phyloP scores from a whole-genome alignment of 257 asterid species.

The Prunella vulgaris region DNA sequence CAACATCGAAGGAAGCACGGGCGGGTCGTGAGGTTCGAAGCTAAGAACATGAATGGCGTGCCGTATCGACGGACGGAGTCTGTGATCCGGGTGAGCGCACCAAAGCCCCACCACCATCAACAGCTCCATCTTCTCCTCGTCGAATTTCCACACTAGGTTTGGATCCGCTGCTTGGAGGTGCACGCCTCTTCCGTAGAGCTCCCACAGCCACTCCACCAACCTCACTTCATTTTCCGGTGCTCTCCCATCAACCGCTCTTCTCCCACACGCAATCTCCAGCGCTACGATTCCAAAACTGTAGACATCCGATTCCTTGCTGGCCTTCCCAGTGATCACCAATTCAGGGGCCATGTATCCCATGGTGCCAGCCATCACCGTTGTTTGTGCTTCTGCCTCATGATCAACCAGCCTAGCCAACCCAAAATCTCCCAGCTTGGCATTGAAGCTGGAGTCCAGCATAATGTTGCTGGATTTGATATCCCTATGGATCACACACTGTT shows the following conservation, averaged over 20 bases:
- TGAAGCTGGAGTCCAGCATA: conserved; percentile 34
- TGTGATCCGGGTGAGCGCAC: conserved; percentile 32
- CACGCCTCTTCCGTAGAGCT: conserved; percentile 17
- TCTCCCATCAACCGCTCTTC: neutral
- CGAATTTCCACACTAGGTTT: neutral
- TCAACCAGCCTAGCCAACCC: conserved; percentile 28
- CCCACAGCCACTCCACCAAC: conserved; percentile 29
- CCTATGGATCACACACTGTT: conserved; percentile 33
- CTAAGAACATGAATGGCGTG: conserved; percentile 18
- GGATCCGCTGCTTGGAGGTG: conserved; percentile 23
- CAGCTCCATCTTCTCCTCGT: conserved; percentile 7
- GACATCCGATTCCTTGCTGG: conserved; percentile 34
- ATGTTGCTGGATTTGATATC: conserved; percentile 33
- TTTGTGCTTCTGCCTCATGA: conserved; percentile 22
- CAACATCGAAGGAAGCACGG: neutral
- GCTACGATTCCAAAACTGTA: conserved; percentile 35
- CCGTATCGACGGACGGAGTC: conserved; percentile 20
- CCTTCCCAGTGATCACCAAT: conserved; percentile 16
- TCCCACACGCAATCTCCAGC: conserved; percentile 32
- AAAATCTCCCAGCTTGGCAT: conserved; percentile 32
- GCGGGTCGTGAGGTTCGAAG: conserved; percentile 16
- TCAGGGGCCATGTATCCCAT: conserved; percentile 33
- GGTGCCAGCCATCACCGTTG: conserved; percentile 27
- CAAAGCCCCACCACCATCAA: conserved; percentile 34
- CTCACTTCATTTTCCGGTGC: neutral